Percentiles rank a stretch among this genome's conserved stretches.
Evolutionary conservation across 2,329 filamentous ascomycete species (phyloP).

Genomic region (Aspergillus phoenicis): DNA sequence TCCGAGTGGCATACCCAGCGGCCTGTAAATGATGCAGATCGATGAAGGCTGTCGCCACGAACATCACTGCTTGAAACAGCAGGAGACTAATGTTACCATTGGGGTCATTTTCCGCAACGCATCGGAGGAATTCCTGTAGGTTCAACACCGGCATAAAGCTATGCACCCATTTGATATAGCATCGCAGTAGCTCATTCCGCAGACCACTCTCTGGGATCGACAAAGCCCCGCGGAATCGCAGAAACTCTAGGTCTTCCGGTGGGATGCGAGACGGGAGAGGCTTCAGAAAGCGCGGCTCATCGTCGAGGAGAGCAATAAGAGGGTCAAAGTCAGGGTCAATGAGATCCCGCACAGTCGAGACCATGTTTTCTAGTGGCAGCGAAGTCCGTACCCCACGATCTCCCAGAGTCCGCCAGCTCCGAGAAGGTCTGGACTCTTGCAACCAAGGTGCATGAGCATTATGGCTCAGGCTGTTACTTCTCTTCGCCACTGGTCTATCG

Average conservation of each 20-base stretch:
- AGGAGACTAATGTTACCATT: slow-evolving; percentile 73
- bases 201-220: slow-evolving; percentile 68
- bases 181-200: slow-evolving; percentile 74
- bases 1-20: slow-evolving; percentile 73
- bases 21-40: slow-evolving; percentile 71
- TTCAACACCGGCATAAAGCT: slow-evolving; percentile 87
- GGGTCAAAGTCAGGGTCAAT: slow-evolving; percentile 44
- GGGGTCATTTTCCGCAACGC: slow-evolving; percentile 66
- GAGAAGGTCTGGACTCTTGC: slow-evolving; percentile 28
- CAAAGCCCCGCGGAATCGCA: slow-evolving; percentile 77
- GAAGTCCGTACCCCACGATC: slow-evolving; percentile 33
- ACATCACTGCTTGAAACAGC: slow-evolving; percentile 91
- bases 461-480: slow-evolving; percentile 31
- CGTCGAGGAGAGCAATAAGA: slow-evolving; percentile 39
- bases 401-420: slow-evolving; percentile 32
- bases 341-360: slow-evolving; percentile 41
- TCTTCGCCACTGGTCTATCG: slow-evolving; percentile 24
- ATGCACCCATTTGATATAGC: slow-evolving; percentile 83
- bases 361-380: slow-evolving; percentile 41
- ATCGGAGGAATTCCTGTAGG: slow-evolving; percentile 56
- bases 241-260: slow-evolving; percentile 75
- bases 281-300: slow-evolving; percentile 67
- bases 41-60: slow-evolving; percentile 80
- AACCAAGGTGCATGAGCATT: slow-evolving; percentile 37
- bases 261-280: slow-evolving; percentile 73